Evolutionary conservation across 2,329 filamentous ascomycete genomes (phyloP).

Genomic region (Erysiphe neolycopersici): DNA sequence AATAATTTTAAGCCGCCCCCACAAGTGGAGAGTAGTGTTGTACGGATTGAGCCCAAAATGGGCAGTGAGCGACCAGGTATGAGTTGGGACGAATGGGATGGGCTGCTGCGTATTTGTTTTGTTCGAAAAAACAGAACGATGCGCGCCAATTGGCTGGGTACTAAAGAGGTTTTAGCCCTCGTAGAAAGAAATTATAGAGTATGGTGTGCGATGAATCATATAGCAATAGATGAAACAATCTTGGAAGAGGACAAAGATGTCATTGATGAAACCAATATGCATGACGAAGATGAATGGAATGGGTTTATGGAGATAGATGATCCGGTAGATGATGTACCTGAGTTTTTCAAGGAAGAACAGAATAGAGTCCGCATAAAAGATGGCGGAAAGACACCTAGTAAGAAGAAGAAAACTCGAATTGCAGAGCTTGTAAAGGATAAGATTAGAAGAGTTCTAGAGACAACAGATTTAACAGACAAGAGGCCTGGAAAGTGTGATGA

Average conservation of each 20-base stretch:
- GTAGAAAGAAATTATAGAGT: constrained; percentile 72
- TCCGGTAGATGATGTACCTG: constrained; percentile 42
- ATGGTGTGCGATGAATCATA: constrained; percentile 69
- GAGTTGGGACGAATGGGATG: constrained; percentile 87
- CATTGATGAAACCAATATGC: constrained; percentile 16
- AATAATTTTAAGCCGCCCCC: constrained; percentile 95
- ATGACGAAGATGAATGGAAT: constrained; percentile 20
- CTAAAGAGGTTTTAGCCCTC: constrained; percentile 54
- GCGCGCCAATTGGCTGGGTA: constrained; percentile 54
- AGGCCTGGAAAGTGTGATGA: constrained; percentile 72
- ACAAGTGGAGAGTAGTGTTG: constrained; percentile 73
- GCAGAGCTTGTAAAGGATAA: constrained; percentile 65
- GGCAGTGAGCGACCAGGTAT: constrained; percentile 57
- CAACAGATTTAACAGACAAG: constrained; percentile 57
- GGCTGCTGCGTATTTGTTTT: constrained; percentile 58
- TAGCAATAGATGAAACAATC: constrained; percentile 44
- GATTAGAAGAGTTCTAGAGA: constrained; percentile 59
- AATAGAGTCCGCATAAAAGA: constrained; percentile 14
- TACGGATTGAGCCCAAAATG: constrained; percentile 66
- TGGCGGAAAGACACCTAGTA: constrained; percentile 31
- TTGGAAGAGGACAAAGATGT: constrained; percentile 17
- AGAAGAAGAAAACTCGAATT: constrained; percentile 56
- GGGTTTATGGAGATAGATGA: constrained; percentile 25
- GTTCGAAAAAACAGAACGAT: constrained; percentile 79
- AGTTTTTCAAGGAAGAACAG: constrained; percentile 49